Evolutionary conservation across 768 basidiomycete species (phyloP), one percentile per base, ranked within the genome.

Genomic region (Calocera viscosa): DNA sequence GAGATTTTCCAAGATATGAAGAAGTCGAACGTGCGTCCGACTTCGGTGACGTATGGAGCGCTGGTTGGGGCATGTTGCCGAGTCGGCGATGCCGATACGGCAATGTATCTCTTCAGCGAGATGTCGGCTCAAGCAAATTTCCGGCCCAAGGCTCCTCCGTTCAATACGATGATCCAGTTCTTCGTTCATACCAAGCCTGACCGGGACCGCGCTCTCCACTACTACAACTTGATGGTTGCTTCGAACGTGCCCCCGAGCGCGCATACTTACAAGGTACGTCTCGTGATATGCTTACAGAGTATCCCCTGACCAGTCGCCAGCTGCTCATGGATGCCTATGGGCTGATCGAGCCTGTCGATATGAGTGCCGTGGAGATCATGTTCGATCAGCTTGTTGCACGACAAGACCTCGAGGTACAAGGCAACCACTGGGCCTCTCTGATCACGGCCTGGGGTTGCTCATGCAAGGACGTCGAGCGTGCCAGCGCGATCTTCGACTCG

Each of bases 161-260:
- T 87, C 82, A 99, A 99, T 78, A 94, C 89, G 35, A 96, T 99
- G 94, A 97, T 99, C 84, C 96, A 99, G 75, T 81, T 95, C 72
- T 94, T 92, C 77, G 87, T 89, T 63, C 85, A 87, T 66, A 93
- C 89, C n/a, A 90, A 89, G 75, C 95, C 93, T 1, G 87, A 91
- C 69, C 84, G 93, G 65, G 82, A 82, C 30, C 82, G 86, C 60
- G 90, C 88, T 19, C 76, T 97, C 30, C 80, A 83, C 71, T 98
- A 87, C 75, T 89, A 89, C 75, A 74, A 88, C 63, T 80, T 83
- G 72, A 80, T 99, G 76, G 74, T 78, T 38, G 73, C 75, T 32
- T 86, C 82, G 2, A 76, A 80, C 0, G 85, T 98, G 28, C 72
- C 77, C 2, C 93, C 94, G 17, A 89, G 91, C 1, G 85, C 87